These are phyloP conservation scores for Gypsophila paniculata DNA, from an alignment of 179 eudicot genomes.

Conservation along the genomic window DNA sequence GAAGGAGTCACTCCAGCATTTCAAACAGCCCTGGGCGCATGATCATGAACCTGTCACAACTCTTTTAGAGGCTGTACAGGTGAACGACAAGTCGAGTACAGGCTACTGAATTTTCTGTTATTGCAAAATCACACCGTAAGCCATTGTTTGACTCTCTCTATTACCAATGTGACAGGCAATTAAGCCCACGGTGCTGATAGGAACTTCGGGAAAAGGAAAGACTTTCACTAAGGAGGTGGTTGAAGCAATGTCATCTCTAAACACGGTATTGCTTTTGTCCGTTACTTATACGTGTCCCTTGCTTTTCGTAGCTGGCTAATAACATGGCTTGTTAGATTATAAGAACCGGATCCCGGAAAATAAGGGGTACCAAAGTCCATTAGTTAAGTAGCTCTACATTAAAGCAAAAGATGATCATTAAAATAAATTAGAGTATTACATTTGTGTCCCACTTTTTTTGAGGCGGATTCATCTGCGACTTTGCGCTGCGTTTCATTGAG, in stretches of 20 bases:
- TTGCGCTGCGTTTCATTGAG: too few relatives aligned
- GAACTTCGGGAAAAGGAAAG: slow-evolving; percentile 74
- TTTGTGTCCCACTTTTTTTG: too few relatives aligned
- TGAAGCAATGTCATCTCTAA: slow-evolving; percentile 66
- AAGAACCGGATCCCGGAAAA: too few relatives aligned
- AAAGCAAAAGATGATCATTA: too few relatives aligned
- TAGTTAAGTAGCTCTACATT: too few relatives aligned
- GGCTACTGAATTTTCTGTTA: not conserved
- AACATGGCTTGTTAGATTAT: too few relatives aligned
- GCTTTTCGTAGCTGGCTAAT: not conserved
- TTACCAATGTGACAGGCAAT: slow-evolving; percentile 38
- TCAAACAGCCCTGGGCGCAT: slow-evolving; percentile 90
- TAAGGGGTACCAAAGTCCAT: too few relatives aligned
- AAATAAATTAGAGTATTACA: too few relatives aligned
- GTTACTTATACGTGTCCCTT: slow-evolving; percentile 20
- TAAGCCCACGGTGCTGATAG: slow-evolving; percentile 71
- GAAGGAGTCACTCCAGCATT: slow-evolving; percentile 70
- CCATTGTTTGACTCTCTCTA: not conserved
- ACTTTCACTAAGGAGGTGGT: slow-evolving; percentile 74
- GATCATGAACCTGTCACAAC: slow-evolving; percentile 54
- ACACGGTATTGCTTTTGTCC: slow-evolving; percentile 36
- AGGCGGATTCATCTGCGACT: too few relatives aligned
- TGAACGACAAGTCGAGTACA: slow-evolving; percentile 12
- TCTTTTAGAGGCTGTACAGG: slow-evolving; percentile 82
- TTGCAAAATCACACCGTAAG: not conserved